These are phyloP conservation scores for Colletotrichum abscissum DNA, from an alignment of 2,329 filamentous ascomycete genomes.

Conservation along the genomic window DNA sequence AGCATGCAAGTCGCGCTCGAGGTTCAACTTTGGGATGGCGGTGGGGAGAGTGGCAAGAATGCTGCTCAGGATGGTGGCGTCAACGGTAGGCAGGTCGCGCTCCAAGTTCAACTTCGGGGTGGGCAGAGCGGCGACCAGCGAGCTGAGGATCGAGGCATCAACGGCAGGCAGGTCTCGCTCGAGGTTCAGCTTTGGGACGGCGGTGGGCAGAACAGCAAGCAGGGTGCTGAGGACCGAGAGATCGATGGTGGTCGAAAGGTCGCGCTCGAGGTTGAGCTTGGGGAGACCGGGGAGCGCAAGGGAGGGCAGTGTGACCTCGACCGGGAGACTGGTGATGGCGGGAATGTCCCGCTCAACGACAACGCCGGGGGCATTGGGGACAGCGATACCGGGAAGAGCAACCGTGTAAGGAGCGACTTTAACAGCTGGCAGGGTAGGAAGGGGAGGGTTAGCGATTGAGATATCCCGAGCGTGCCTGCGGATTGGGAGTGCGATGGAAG, in stretches of 20 bases:
- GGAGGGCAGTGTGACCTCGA: background rate
- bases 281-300: background rate
- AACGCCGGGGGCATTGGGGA: background rate
- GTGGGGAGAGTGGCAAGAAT: no score
- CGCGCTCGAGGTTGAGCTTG: background rate
- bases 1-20: background rate
- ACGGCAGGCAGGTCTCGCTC: background rate
- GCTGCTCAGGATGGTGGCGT: background rate
- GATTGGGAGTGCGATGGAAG: background rate
- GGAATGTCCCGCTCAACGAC: background rate
- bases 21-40: background rate
- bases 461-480: background rate
- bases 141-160: background rate
- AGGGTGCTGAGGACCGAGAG: no score
- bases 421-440: no score
- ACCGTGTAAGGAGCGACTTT: background rate
- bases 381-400: background rate
- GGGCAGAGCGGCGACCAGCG: background rate
- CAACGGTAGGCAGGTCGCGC: background rate
- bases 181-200: background rate
- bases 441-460: background rate
- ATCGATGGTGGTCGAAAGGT: background rate
- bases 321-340: background rate
- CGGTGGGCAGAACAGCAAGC: no score
- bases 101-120: background rate